Evolutionary conservation across 2,329 filamentous ascomycete species (phyloP).

Genomic region (Phoma sp.): DNA sequence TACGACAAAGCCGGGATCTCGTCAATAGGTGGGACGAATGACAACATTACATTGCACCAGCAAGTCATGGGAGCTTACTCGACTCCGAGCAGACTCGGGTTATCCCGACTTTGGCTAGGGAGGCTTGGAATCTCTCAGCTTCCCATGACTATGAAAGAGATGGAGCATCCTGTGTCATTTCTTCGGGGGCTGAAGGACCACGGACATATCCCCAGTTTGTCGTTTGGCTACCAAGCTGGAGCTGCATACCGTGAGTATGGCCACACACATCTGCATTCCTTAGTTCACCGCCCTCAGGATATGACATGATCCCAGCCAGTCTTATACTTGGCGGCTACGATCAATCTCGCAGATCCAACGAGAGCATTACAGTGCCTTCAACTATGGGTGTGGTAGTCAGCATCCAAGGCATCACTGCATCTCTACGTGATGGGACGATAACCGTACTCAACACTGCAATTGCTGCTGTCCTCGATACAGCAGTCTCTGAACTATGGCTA

Average conservation of each 20-base stretch:
- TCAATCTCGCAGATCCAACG: slow-evolving; percentile 63
- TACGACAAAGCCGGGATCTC: slow-evolving; percentile 55
- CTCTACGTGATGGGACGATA: slow-evolving; percentile 43
- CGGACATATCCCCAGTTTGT: slow-evolving; percentile 71
- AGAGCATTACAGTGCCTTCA: slow-evolving; percentile 63
- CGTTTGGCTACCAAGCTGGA: slow-evolving; percentile 77
- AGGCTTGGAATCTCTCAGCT: slow-evolving; percentile 54
- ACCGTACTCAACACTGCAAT: slow-evolving; percentile 38
- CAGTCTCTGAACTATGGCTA: slow-evolving; percentile 57
- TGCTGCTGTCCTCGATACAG: slow-evolving; percentile 52
- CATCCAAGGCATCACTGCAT: slow-evolving; percentile 52
- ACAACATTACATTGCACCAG: slow-evolving; percentile 23
- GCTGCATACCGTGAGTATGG: slow-evolving; percentile 67
- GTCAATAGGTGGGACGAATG: slow-evolving; percentile 45
- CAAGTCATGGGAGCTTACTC: slow-evolving; percentile 32
- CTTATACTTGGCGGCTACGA: slow-evolving; percentile 76
- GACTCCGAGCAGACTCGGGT: slow-evolving; percentile 50
- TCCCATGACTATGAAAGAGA: background rate
- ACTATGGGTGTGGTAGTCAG: slow-evolving; percentile 66
- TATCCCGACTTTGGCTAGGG: slow-evolving; percentile 52
- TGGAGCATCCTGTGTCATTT: slow-evolving; percentile 54
- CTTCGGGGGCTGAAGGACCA: slow-evolving; percentile 58
- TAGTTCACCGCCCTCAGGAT: slow-evolving; percentile 29
- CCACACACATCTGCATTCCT: background rate
- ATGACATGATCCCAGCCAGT: slow-evolving; percentile 46